A percentile compares a stretch with the other conserved stretches of the same genome.
Evolutionary conservation across 2,329 filamentous ascomycete species (phyloP).

Genomic region (Cordyceps tenuipes): DNA sequence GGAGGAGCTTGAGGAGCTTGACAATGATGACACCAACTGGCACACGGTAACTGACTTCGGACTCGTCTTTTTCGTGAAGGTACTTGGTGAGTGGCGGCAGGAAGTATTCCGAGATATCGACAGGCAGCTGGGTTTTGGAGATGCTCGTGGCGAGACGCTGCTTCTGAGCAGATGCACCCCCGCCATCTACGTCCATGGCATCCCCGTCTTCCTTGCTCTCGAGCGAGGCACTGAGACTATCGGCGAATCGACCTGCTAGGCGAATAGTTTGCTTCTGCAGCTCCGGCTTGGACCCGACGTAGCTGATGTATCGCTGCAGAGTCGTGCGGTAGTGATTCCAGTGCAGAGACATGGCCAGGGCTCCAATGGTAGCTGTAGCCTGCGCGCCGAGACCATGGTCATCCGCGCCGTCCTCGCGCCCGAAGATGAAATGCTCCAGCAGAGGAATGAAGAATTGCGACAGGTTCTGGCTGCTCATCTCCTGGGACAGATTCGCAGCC

Average conservation of each 20-base stretch:
- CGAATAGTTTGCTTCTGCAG: constrained; percentile 79
- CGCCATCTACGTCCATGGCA: constrained; percentile 35
- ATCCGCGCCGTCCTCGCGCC: constrained; percentile 62
- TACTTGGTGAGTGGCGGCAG: constrained; percentile 74
- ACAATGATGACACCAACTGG: constrained; percentile 83
- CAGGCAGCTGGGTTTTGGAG: constrained; percentile 59
- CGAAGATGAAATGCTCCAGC: constrained; percentile 89
- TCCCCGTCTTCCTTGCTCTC: constrained; percentile 25
- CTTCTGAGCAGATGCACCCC: constrained; percentile 15
- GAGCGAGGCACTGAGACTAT: constrained; percentile 56
- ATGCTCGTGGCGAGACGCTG: constrained; percentile 53
- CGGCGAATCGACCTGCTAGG: constrained; percentile 71
- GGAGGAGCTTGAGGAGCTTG: constrained; percentile 76
- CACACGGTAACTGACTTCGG: constrained; percentile 85
- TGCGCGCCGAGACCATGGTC: constrained; percentile 83
- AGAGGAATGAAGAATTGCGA: constrained; percentile 84
- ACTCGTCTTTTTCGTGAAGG: constrained; percentile 89
- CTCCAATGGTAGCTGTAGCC: constrained; percentile 71
- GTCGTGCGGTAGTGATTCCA: constrained; percentile 87
- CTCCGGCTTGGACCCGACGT: constrained; percentile 71
- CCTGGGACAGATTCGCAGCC: constrained; percentile 52
- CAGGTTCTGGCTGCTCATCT: constrained; percentile 68
- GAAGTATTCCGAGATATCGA: constrained; percentile 66
- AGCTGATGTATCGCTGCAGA: constrained; percentile 74
- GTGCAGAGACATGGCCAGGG: constrained; percentile 66